phyloP scores from a whole-genome alignment of 2,329 filamentous ascomycete genomes.

The Apiospora pterosperma region DNA sequence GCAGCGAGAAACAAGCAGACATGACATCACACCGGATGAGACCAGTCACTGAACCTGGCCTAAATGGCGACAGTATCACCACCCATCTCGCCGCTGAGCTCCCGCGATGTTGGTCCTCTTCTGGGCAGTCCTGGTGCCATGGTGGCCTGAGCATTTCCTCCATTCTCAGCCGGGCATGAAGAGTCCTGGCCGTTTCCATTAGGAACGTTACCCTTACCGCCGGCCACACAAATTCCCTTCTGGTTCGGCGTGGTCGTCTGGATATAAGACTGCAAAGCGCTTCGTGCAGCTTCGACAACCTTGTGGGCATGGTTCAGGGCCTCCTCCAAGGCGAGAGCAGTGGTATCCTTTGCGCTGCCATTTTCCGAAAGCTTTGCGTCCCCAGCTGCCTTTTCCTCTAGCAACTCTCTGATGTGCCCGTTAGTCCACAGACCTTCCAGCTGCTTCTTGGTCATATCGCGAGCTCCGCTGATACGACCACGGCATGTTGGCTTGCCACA shows the following conservation, averaged over 20 bases:
- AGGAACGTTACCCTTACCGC: background rate
- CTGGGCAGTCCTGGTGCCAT: conserved; percentile 17
- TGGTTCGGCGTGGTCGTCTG: conserved; percentile 4
- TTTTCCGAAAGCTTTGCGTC: conserved; percentile 17
- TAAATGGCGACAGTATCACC: conserved; percentile 46
- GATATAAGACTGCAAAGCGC: conserved; percentile 39
- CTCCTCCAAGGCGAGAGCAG: conserved; percentile 38
- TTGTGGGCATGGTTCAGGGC: conserved; percentile 44
- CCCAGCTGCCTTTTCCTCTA: conserved; percentile 36
- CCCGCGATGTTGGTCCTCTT: conserved; percentile 49
- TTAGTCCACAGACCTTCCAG: conserved; percentile 61
- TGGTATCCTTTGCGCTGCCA: conserved; percentile 30
- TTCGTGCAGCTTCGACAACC: conserved; percentile 41
- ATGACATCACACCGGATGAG: background rate
- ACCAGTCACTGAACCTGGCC: background rate
- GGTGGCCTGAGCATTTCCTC: conserved; percentile 7
- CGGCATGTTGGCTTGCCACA: conserved; percentile 57
- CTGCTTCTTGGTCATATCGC: conserved; percentile 51
- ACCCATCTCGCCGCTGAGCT: conserved; percentile 59
- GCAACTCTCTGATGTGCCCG: conserved; percentile 54
- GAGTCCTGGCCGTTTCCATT: conserved; percentile 2
- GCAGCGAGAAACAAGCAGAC: background rate
- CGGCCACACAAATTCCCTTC: background rate
- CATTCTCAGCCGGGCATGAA: conserved; percentile 4
- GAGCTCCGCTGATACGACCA: conserved; percentile 61